A percentile compares a stretch with the other conserved stretches of the same genome.
Evolutionary conservation across 768 basidiomycete genomes (phyloP).

Genomic region (Phlebiopsis flavidoalba): DNA sequence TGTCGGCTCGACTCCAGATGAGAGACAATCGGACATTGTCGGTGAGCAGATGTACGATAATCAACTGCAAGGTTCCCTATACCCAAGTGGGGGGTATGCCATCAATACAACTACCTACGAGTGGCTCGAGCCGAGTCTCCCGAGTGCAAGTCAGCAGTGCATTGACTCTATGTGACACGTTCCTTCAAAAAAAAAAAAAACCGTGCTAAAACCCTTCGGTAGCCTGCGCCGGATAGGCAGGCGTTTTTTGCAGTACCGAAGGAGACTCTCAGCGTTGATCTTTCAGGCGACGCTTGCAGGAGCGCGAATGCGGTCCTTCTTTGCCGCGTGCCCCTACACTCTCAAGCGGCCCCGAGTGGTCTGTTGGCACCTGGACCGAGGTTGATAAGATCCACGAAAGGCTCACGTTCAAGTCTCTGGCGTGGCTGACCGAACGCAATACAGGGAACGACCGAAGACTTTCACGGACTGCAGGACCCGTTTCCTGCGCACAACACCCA

Average conservation of each 20-base stretch:
- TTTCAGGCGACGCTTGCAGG: slow-evolving; percentile 58
- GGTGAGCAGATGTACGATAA: slow-evolving; percentile 43
- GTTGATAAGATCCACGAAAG: slow-evolving; percentile 88
- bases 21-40: slow-evolving; percentile 60
- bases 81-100: no score
- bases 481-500: slow-evolving; percentile 21
- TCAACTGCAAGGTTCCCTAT: slow-evolving; percentile 55
- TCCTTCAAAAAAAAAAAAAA: no score
- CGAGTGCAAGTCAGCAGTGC: no score
- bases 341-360: slow-evolving; percentile 77
- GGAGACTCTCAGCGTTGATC: slow-evolving; percentile 43
- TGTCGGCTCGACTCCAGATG: slow-evolving; percentile 71
- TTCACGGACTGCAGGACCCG: slow-evolving; percentile 61
- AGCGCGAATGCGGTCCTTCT: slow-evolving; percentile 76
- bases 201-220: slow-evolving; percentile 4
- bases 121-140: no score
- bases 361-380: slow-evolving; percentile 64
- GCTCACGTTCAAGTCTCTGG: slow-evolving; percentile 69
- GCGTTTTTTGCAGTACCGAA: slow-evolving; percentile 67
- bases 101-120: no score
- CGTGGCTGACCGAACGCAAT: slow-evolving; percentile 88
- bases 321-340: slow-evolving; percentile 66
- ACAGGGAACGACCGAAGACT: slow-evolving; percentile 66
- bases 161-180: no score
- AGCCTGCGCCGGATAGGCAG: slow-evolving; percentile 50